Evolutionary conservation across 2,329 filamentous ascomycete genomes (phyloP), one percentile per base, ranked within the genome.

Genomic region (Capronia epimyces): DNA sequence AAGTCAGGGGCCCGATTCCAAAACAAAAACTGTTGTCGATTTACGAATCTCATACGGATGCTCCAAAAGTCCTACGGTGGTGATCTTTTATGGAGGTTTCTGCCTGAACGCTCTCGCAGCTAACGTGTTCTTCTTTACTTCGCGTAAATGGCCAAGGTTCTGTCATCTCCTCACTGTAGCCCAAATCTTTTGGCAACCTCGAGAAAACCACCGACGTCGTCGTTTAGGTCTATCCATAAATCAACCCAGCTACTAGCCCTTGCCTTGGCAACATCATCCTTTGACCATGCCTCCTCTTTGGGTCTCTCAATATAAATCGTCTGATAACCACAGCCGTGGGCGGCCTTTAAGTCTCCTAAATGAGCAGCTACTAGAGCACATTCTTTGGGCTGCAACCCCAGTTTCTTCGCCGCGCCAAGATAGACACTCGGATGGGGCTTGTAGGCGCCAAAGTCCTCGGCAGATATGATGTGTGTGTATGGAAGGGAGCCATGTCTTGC

Each of bases 281-380:
- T 46, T 7, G 62, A 61, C 79, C 79, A 84, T 5, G 71, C 73
- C 67, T 90, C 87, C 67, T 94, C 87, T 37, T 66, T 59, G 2
- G 68, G 65, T 51, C 87, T 73, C 69, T 87, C 85, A 2, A 93
- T 80, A 64, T 89, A 93, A 2, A 93, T 74, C 0, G 86, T 87
- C 60, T 77, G 74, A 53, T 89, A 69, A 0, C 87, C 87, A 53
- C 73, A 76, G 2, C 62, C 64, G 60, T 80, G 81, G 3, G 87
- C 87, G 0, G 77, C 84, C 53, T 79, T 71, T 48, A 93, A 68
- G 66, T 91, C 87, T 4, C 63, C 66, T 51, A 91, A 69, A 68
- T 91, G 87, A 31, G 87, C 82, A 13, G 88, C 87, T 16, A 93
- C 85, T 79, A 93, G 81, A 16, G 81, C 84, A 50, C 87, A 84